Evolutionary conservation across 1,139 yeast species (phyloP), one percentile per base, ranked within the genome.

Genomic region (Hyphopichia pseudoburtonii): DNA sequence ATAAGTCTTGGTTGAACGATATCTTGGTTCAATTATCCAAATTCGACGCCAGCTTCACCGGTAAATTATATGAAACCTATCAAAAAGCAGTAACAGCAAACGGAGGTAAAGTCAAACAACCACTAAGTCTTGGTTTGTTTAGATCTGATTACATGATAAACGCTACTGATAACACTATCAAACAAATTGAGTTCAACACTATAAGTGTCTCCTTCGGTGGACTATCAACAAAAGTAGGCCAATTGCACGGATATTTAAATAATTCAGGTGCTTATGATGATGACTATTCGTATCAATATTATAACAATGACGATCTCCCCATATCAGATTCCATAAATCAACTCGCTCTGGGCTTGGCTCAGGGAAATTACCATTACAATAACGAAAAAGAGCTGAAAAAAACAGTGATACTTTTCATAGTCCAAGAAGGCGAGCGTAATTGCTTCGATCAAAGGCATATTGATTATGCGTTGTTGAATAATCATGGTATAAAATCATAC

Each of bases 131-230:
- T 36, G 97, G 97, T 1, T 62, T 92, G 17, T 90, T 90, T 59
- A 76, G 99, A 57, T 85, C 95, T 1, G 98, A 92, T 54, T 92
- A 90, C 52, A 81, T 92, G 81, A 71, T 87, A 30, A 86, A 88
- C 50, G 60, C 67, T 21, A 46, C 60, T 15, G 64, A 57, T 15
- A 60, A 62, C 19, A 62, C 63, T 22, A 83, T 92, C 54, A 90
- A 90, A 56, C 98, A 94, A 60, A 90, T 92, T 37, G 99, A 92
- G 57, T 92, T 90, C 66, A 92, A 92, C 60, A 89, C 98, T 1
- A 90, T 92, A 3, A 85, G 96, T 51, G 96, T 92, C 2, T 89
- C 97, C 1, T 92, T 92, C 68, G 97, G 95, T 17, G 97, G 95
- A 0, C 70, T 92, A 38, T 84, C 96, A 1, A 62, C 88, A 11